Evolutionary conservation across 2,329 filamentous ascomycete genomes (phyloP), one percentile per base, ranked within the genome.

Genomic region (Stachybotrys chlorohalonatus): DNA sequence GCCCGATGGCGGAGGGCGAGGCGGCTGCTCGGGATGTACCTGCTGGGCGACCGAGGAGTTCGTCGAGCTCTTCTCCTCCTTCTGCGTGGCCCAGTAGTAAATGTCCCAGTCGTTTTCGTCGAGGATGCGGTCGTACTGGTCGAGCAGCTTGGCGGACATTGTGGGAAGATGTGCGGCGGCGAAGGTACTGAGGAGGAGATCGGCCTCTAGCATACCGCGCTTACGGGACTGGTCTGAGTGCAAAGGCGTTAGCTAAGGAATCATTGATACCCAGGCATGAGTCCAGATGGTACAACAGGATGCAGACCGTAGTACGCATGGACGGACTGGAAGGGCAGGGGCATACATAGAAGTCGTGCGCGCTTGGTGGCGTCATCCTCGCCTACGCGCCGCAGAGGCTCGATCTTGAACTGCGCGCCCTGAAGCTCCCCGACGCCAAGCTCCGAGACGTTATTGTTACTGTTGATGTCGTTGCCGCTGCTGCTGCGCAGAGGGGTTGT

Each of bases 61-160:
- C 59, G 74, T 69, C 53, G 68, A 60, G 55, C 82, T 76, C 53
- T 76, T 70, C 39, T 83, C 62, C 59, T 71, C 70, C 63, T 90
- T 85, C 72, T 99, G 94, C 15, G 94, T 99, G 4, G 89, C 90
- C 94, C 94, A 99, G 80, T 99, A 99, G 79, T 99, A 99, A 58
- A 99, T 96, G 70, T 99, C 94, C 94, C 94, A 99, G 76, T 99
- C 94, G 73, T 99, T 99, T 75, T 99, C 94, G 72, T 99, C 94
- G 55, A 99, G 84, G 77, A 99, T 95, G 31, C 81, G 76, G 70
- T 97, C 93, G 76, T 94, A 97, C 72, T 95, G 83, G 63, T 82
- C 73, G 63, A 97, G 84, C 67, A 95, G 88, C 52, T 78, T 72
- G 6, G 76, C 71, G 1, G 81, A 82, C 89, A 99, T 95, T 57